These are phyloP conservation scores for Aspergillus coremiiformis DNA, from an alignment of 495 filamentous ascomycete genomes.

Conservation along the genomic window DNA sequence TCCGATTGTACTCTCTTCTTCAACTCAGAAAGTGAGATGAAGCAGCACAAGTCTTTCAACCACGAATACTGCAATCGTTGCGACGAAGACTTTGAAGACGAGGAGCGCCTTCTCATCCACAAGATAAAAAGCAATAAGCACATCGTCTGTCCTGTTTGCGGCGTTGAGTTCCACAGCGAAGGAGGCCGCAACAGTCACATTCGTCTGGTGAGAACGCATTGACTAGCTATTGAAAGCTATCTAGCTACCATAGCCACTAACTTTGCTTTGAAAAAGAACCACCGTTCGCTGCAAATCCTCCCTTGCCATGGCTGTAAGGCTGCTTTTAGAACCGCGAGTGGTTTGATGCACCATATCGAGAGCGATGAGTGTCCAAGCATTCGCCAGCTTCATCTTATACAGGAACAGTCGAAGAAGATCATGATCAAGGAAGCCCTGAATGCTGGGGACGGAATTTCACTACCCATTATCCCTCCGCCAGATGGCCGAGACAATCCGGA, in stretches of 20 bases:
- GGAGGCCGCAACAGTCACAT: constrained; percentile 42
- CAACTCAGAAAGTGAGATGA: constrained; percentile 36
- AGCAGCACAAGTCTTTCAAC: constrained; percentile 37
- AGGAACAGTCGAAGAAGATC: constrained; percentile 32
- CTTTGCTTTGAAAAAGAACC: constrained; percentile 19
- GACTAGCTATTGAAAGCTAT: not conserved
- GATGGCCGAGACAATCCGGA: not conserved
- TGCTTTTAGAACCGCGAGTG: constrained; percentile 36
- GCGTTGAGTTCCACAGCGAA: constrained; percentile 41
- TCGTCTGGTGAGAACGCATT: constrained; percentile 28
- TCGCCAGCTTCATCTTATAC: constrained; percentile 21
- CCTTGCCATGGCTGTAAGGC: constrained; percentile 39
- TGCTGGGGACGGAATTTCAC: not conserved
- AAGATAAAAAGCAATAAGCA: constrained; percentile 36
- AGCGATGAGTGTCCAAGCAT: constrained; percentile 35
- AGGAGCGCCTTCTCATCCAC: constrained; percentile 34
- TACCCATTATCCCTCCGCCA: not conserved
- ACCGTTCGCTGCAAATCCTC: constrained; percentile 37
- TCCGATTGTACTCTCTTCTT: constrained; percentile 57
- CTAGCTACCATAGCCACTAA: not conserved
- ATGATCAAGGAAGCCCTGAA: constrained; percentile 24
- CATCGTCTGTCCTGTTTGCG: constrained; percentile 46
- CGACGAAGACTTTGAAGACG: constrained; percentile 40
- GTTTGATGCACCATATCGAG: constrained; percentile 46
- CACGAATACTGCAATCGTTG: constrained; percentile 48